Conservation (phyloP, 345 rosid species). For the Eucalyptus urophylla region DNA sequence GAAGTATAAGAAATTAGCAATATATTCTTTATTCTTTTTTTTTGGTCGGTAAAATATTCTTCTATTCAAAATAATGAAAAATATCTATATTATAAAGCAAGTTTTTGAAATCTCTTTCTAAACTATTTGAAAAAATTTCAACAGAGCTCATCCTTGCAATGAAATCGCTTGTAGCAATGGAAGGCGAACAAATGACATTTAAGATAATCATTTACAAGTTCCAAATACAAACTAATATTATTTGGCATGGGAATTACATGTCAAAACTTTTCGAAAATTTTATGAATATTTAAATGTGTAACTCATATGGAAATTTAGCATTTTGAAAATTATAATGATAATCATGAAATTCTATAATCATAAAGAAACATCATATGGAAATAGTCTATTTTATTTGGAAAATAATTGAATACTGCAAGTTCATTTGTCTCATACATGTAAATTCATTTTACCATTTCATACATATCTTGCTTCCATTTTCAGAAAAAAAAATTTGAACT, state of each 20-base stretch:
- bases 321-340: background rate
- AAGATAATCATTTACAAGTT: background rate
- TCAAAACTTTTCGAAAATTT: background rate
- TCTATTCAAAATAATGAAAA: background rate
- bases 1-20: background rate
- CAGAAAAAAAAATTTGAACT: background rate
- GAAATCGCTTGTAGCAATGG: background rate
- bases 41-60: background rate
- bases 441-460: background rate
- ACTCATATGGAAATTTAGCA: background rate
- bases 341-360: background rate
- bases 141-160: background rate
- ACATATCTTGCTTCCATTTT: background rate
- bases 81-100: background rate
- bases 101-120: background rate
- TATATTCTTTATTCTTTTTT: too few species aligned
- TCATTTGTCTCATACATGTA: background rate
- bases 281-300: background rate
- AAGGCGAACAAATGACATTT: background rate
- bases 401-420: background rate
- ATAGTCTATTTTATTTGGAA: background rate
- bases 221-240: background rate
- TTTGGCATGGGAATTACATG: background rate
- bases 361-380: background rate
- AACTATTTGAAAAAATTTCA: background rate